phyloP scores from a whole-genome alignment of 106 monocot species.

The Dendrobium catenatum region DNA sequence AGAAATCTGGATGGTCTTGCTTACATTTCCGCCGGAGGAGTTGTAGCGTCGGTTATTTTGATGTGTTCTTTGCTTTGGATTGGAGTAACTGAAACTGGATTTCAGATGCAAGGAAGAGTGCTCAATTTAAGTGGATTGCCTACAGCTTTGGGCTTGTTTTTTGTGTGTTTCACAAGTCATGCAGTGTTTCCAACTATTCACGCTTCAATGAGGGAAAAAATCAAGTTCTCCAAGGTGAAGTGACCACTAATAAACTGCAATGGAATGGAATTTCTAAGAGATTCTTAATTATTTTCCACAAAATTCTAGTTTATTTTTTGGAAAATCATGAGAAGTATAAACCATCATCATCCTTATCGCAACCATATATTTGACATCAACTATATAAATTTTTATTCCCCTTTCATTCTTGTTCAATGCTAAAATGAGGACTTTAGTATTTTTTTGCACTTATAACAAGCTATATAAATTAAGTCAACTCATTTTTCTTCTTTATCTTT shows the following conservation, averaged over 20 bases:
- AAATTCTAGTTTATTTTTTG: background rate
- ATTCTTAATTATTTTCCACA: background rate
- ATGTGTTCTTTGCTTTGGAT: conserved; percentile 46
- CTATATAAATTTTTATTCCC: too few relatives aligned
- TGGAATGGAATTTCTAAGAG: background rate
- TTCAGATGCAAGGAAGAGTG: conserved; percentile 25
- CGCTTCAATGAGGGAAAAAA: conserved; percentile 54
- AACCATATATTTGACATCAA: too few relatives aligned
- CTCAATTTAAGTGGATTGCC: conserved; percentile 42
- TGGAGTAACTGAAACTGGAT: conserved; percentile 45
- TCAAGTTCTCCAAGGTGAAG: conserved; percentile 53
- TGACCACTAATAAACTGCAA: background rate
- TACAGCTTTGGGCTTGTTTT: conserved; percentile 51
- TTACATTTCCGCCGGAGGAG: conserved; percentile 52
- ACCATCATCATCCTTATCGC: background rate
- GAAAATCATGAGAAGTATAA: background rate
- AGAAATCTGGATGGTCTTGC: conserved; percentile 47
- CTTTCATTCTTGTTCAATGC: too few relatives aligned
- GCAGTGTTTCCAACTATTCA: conserved; percentile 76
- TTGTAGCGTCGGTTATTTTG: conserved; percentile 46
- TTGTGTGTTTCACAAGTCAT: conserved; percentile 71
- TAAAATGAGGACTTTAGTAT: too few relatives aligned
- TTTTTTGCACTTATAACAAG: too few relatives aligned
- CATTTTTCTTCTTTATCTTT: too few relatives aligned
- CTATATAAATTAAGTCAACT: too few relatives aligned